Percentiles rank a stretch among this genome's conserved stretches.
Evolutionary conservation across 2,329 filamentous ascomycete species (phyloP).

Genomic region (Penicillium sclerotigenum): DNA sequence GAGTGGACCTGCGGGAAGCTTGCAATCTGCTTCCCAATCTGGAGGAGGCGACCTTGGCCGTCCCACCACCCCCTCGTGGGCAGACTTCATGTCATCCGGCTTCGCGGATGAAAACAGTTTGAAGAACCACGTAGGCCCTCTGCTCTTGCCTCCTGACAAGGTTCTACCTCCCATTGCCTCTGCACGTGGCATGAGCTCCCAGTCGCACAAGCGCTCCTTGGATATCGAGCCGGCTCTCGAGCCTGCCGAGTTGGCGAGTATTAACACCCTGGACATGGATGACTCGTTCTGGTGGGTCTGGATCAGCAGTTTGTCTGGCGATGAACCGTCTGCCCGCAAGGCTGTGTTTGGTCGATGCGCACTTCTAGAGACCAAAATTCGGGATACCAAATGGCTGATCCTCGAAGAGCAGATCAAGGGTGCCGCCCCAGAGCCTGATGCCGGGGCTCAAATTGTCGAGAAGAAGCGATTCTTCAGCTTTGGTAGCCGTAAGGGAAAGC

Average conservation of each 20-base stretch:
- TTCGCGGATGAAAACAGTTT: constrained; percentile 75
- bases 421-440: constrained; percentile 77
- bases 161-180: constrained; percentile 77
- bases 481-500: constrained; percentile 65
- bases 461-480: constrained; percentile 94
- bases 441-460: constrained; percentile 85
- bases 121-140: constrained; percentile 57
- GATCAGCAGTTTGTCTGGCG: constrained; percentile 92
- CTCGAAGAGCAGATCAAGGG: constrained; percentile 97
- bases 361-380: constrained; percentile 81
- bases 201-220: constrained; percentile 73
- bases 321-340: constrained; percentile 82
- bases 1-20: constrained; percentile 45
- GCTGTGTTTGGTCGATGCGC: constrained; percentile 92
- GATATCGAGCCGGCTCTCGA: constrained; percentile 69
- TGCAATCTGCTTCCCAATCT: constrained; percentile 66
- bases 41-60: constrained; percentile 66
- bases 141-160: constrained; percentile 88
- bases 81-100: constrained; percentile 91
- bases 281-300: constrained; percentile 99
- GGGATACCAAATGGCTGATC: constrained; percentile 80
- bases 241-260: constrained; percentile 91
- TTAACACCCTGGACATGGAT: constrained; percentile 79
- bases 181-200: constrained; percentile 73
- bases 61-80: constrained; percentile 96